Conservation (phyloP, 345 rosid genomes). For the Rhodamnia rubescens region DNA sequence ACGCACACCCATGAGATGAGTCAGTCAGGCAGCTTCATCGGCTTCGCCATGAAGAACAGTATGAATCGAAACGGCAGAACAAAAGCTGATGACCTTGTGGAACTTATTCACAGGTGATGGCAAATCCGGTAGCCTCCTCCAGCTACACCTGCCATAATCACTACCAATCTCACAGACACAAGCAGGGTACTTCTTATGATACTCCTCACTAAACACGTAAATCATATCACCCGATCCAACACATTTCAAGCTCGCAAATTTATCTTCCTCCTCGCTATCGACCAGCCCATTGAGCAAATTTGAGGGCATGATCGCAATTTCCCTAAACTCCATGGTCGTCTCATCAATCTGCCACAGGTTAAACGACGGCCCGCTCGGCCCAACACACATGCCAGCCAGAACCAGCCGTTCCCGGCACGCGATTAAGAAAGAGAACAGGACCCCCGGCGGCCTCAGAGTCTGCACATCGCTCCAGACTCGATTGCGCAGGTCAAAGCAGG, state of each 20-base stretch:
- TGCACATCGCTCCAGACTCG: slow-evolving; percentile 59
- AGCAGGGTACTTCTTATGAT: slow-evolving; percentile 78
- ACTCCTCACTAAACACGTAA: slow-evolving; percentile 72
- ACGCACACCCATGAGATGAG: background rate
- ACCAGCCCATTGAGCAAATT: slow-evolving; percentile 47
- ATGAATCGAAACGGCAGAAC: slow-evolving; percentile 43
- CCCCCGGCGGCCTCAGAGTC: slow-evolving; percentile 71
- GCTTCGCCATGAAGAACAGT: slow-evolving; percentile 24
- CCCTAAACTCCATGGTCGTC: slow-evolving; percentile 51
- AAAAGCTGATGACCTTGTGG: slow-evolving; percentile 73
- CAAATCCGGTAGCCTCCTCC: slow-evolving; percentile 71
- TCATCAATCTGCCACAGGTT: slow-evolving; percentile 55
- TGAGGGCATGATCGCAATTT: slow-evolving; percentile 64
- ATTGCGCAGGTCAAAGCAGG: slow-evolving; percentile 44
- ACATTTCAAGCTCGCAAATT: slow-evolving; percentile 70
- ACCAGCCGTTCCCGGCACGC: slow-evolving; percentile 48
- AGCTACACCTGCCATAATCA: slow-evolving; percentile 22
- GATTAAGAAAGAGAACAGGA: slow-evolving; percentile 47
- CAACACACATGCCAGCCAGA: slow-evolving; percentile 54
- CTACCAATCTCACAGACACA: slow-evolving; percentile 57
- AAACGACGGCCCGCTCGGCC: slow-evolving; percentile 44
- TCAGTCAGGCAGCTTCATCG: slow-evolving; percentile 4
- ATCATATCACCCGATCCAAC: slow-evolving; percentile 66
- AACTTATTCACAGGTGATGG: slow-evolving; percentile 76
- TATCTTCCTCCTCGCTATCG: slow-evolving; percentile 57